Conservation (phyloP, 2,329 filamentous ascomycete species). For the Aspergillus aculeatus region DNA sequence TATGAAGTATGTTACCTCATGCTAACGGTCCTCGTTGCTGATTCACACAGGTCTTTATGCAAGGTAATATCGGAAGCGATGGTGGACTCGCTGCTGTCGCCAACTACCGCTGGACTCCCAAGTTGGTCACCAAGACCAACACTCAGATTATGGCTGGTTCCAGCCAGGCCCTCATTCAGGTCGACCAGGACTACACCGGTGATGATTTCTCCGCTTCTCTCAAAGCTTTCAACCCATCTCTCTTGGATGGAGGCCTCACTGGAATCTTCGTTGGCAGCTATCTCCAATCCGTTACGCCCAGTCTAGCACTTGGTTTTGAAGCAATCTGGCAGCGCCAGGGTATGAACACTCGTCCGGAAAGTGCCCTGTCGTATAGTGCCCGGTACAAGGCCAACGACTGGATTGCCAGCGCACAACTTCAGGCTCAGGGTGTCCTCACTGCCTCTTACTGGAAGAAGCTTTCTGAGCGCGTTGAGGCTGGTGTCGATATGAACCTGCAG, state of each 20-base stretch:
- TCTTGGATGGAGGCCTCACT: slow-evolving; percentile 86
- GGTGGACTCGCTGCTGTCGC: slow-evolving; percentile 81
- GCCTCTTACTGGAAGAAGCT: slow-evolving; percentile 91
- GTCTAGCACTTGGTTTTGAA: slow-evolving; percentile 83
- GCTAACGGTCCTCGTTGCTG: background rate
- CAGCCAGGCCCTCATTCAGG: slow-evolving; percentile 81
- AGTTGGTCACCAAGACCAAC: slow-evolving; percentile 81
- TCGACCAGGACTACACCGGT: slow-evolving; percentile 95
- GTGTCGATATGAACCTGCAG: slow-evolving; percentile 89
- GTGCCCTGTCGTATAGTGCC: slow-evolving; percentile 82
- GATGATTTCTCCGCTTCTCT: slow-evolving; percentile 88
- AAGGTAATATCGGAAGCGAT: slow-evolving; percentile 93
- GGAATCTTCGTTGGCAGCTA: slow-evolving; percentile 96
- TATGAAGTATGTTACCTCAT: background rate
- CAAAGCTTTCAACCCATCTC: slow-evolving; percentile 94
- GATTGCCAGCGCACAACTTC: slow-evolving; percentile 86
- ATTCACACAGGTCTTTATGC: slow-evolving; percentile 75
- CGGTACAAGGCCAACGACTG: slow-evolving; percentile 91
- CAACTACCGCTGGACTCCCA: slow-evolving; percentile 84
- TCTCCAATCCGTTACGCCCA: slow-evolving; percentile 86
- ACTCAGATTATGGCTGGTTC: slow-evolving; percentile 77
- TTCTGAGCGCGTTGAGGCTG: slow-evolving; percentile 93
- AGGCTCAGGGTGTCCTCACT: slow-evolving; percentile 83
- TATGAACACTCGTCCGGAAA: slow-evolving; percentile 83
- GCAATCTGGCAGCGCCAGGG: slow-evolving; percentile 89